Percentiles rank a stretch among this genome's conserved stretches.
These are phyloP conservation scores for Aspergillus chevalieri DNA, from an alignment of 2,329 filamentous ascomycete genomes.

Conservation along the genomic window DNA sequence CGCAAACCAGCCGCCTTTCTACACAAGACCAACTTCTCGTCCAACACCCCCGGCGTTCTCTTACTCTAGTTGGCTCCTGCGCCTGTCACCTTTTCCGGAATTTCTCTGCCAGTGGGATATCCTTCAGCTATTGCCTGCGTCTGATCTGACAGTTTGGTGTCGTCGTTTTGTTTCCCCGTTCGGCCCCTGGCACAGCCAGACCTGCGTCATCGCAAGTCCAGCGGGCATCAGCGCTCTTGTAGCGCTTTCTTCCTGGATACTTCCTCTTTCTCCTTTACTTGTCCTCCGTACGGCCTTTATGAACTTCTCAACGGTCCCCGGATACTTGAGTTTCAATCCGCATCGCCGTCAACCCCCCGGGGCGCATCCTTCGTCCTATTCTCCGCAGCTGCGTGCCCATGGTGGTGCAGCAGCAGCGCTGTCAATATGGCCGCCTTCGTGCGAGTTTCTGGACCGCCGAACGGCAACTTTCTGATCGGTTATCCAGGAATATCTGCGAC, in stretches of 20 bases:
- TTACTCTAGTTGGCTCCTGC: not conserved
- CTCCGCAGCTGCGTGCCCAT: constrained; percentile 29
- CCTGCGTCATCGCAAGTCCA: not conserved
- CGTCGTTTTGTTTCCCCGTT: no score
- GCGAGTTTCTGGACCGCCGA: constrained; percentile 93
- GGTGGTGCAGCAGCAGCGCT: constrained; percentile 33
- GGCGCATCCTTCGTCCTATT: constrained; percentile 12
- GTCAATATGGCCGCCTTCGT: constrained; percentile 69
- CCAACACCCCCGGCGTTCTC: no score
- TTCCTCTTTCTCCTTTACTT: not conserved
- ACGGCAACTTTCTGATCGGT: constrained; percentile 92
- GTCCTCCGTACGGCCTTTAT: constrained; percentile 14
- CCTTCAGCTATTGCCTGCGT: not conserved
- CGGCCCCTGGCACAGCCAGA: not conserved
- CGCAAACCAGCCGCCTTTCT: no score
- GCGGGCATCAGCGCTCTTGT: not conserved
- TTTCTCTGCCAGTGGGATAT: no score
- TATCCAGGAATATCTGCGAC: constrained; percentile 98
- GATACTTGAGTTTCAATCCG: constrained; percentile 17
- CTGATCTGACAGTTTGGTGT: not conserved
- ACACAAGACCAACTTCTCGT: no score
- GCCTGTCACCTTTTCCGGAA: not conserved
- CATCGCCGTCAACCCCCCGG: constrained; percentile 20
- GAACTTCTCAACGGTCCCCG: constrained; percentile 17
- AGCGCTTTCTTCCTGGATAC: not conserved